Evolutionary conservation across 1,284 basidiomycete species (phyloP), one percentile per base, ranked within the genome.

Genomic region (Phellopilus nigrolimitatus): DNA sequence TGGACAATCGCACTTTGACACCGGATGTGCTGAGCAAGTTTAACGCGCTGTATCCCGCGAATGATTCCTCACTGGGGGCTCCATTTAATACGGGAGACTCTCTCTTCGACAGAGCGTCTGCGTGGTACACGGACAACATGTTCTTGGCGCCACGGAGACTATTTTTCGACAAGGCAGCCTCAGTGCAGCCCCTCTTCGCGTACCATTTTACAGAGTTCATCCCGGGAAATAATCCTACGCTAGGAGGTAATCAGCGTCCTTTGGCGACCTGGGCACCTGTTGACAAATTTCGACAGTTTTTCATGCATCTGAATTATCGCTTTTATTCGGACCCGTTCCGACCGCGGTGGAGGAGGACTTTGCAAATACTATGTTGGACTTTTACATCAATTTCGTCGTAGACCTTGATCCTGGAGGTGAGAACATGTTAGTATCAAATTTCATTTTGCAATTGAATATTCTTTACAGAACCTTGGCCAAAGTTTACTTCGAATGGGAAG

Each of bases 81-180:
- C 69, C 71, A 0, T 80, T 78, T 64, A 75, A 75, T 51, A 81
- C 78, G 0, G 78, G 79, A 0, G 79, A 82, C 58, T 75, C 74
- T 5, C 63, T 82, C 12, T 82, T 78, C 47, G 79, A 82, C 57
- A 64, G 80, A 47, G 74, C 70, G 0, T 71, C 65, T 44, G 67
- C 78, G 1, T 82, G 74, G 72, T 82, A 81, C 57, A 76, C 74
- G 0, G 77, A 77, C 54, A 67, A 71, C 47, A 80, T 80, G 75
- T 82, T 71, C 60, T 65, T 80, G 19, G 65, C 72, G 0, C 66
- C 76, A 0, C 62, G 78, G 31, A 66, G 78, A 37, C 64, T 73
- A 36, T 73, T 80, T 44, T 76, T 78, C 54, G 62, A 74, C 27
- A 66, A 72, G 31, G 78, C 71, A 0, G 69, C 78, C 0, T 30